These are phyloP conservation scores for Biscogniauxia marginata DNA, from an alignment of 2,329 filamentous ascomycete genomes.

Conservation along the genomic window DNA sequence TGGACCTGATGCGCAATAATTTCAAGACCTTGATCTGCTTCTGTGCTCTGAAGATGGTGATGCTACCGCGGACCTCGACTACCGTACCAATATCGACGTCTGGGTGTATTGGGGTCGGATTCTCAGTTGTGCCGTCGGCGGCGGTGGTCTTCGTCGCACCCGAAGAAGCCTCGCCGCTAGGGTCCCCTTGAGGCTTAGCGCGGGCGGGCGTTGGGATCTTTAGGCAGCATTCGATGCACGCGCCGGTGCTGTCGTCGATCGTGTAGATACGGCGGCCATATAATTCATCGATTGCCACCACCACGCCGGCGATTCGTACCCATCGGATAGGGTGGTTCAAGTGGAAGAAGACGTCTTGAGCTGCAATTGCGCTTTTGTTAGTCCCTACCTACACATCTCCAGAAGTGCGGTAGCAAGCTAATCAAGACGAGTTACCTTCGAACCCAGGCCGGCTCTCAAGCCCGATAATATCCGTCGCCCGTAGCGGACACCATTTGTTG, in stretches of 20 bases:
- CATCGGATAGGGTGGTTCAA: slow-evolving; percentile 75
- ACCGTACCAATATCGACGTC: slow-evolving; percentile 50
- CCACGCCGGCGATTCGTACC: slow-evolving; percentile 67
- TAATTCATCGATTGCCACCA: slow-evolving; percentile 61
- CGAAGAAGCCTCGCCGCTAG: background rate
- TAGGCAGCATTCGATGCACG: slow-evolving; percentile 51
- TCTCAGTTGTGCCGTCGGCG: background rate
- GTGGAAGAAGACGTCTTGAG: slow-evolving; percentile 63
- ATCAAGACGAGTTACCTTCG: slow-evolving; percentile 43
- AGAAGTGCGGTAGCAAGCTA: background rate
- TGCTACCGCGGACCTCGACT: slow-evolving; percentile 55
- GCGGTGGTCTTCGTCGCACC: background rate
- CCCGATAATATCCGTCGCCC: slow-evolving; percentile 47
- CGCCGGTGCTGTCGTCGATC: slow-evolving; percentile 65
- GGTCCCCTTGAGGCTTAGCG: background rate
- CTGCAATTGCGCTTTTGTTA: slow-evolving; percentile 25
- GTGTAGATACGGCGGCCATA: slow-evolving; percentile 49
- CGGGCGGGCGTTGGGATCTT: slow-evolving; percentile 20
- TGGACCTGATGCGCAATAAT: slow-evolving; percentile 47
- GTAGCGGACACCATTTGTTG: slow-evolving; percentile 58
- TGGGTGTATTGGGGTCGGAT: slow-evolving; percentile 8
- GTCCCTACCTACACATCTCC: too few relatives aligned
- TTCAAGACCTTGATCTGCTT: slow-evolving; percentile 55
- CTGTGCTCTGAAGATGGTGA: slow-evolving; percentile 47
- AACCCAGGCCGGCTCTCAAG: slow-evolving; percentile 50